Base-by-base conservation (phyloP, 2,329 filamentous ascomycete genomes). In the Trichoderma breve region DNA sequence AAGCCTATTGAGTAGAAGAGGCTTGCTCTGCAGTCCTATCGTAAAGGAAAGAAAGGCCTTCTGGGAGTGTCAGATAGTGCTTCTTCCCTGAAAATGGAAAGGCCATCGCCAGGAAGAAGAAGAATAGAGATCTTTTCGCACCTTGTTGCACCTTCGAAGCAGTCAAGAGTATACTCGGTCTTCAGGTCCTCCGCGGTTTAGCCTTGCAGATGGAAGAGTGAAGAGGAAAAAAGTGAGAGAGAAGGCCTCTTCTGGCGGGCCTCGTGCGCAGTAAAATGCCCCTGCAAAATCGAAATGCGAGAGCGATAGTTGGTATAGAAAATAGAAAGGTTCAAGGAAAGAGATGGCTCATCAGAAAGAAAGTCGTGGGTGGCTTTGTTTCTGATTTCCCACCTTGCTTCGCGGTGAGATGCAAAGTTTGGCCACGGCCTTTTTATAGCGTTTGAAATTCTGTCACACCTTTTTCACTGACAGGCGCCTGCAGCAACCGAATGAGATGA, bases 391-490 rank as follows among this genome's bases (percentile, higher is more conserved):
- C 24, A 26, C 36, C 21, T 24, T 43, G 26, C 43, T 62, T 32
- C 39, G 18, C 8, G 55, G 62, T 61, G 66, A 69, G 55, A 61
- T 43, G 21, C 26, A 26, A 47, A 58, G 53, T 26, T 69, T 53
- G 28, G 53, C 55, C 66, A 43, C 9, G 51, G 39, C 57, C 34
- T 61, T 68, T 63, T 63, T 34, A 60, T 60, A 36, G 51, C 68
- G 69, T 65, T 60, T 60, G 69, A 60, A 64, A 53, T 61, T 30
- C 64, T 68, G 64, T 51, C 47, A 47, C 26, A 72, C 70, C 64
- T 24, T 53, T 47, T 55, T 43, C 47, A 58, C 39, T 51, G 47
- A 32, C 34, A 36, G 14, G 26, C 64, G 21, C 34, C 34, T 62
- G 64, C 24, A n/a, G 30, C 64, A 39, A 63, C 28, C 57, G 18